A percentile compares a stretch with the other conserved stretches of the same genome.
Conservation (phyloP, 2,329 filamentous ascomycete genomes). For the Elsinoe australis region DNA sequence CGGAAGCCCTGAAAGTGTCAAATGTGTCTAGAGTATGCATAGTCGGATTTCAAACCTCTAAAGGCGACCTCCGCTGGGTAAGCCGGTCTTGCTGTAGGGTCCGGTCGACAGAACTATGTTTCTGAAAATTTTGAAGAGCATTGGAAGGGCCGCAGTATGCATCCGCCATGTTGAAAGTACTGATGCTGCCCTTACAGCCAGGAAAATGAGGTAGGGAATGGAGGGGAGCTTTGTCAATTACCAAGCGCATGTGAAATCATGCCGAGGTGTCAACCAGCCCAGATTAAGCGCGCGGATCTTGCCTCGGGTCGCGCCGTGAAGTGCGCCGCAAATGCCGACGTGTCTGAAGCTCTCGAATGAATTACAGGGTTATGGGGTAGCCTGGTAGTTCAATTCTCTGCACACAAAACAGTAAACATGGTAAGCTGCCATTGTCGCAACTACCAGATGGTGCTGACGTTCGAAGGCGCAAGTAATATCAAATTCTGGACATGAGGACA, state of each 20-base stretch:
- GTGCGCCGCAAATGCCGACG: background rate
- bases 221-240: background rate
- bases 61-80: constrained; percentile 43
- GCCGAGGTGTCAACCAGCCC: constrained; percentile 9
- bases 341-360: background rate
- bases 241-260: constrained; percentile 15
- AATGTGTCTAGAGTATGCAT: too few relatives aligned
- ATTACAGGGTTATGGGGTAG: background rate
- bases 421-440: constrained; percentile 3
- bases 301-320: too few relatives aligned
- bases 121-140: constrained; percentile 64
- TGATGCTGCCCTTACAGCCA: background rate
- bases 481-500: constrained; percentile 91
- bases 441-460: constrained; percentile 19
- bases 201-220: background rate
- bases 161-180: constrained; percentile 50
- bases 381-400: constrained; percentile 7
- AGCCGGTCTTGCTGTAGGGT: constrained; percentile 67
- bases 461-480: constrained; percentile 67
- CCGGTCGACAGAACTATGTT: constrained; percentile 60
- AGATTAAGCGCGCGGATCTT: constrained; percentile 16
- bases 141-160: constrained; percentile 68
- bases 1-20: constrained; percentile 51
- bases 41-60: constrained; percentile 50
- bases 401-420: constrained; percentile 19